Percentiles rank a stretch among this genome's conserved stretches.
phyloP scores from a whole-genome alignment of 108 stramenopile genomes.

The Nitzschia palea region DNA sequence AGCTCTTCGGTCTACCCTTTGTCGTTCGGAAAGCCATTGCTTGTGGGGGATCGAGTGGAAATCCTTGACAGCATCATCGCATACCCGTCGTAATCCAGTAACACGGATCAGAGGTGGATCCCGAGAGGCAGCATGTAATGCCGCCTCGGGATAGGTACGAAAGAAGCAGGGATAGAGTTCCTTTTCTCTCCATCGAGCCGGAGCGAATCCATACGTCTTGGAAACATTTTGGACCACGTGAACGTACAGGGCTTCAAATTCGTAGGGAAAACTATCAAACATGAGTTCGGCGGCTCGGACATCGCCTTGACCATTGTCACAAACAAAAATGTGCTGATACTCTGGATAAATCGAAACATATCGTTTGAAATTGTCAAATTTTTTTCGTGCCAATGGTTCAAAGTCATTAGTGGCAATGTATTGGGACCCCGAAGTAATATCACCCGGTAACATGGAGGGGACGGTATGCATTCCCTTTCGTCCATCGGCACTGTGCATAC shows the following conservation, averaged over 20 bases:
- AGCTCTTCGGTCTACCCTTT: slow-evolving; percentile 64
- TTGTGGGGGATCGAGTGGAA: slow-evolving; percentile 67
- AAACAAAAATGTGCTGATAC: slow-evolving; percentile 94
- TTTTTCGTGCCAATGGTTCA: slow-evolving; percentile 86
- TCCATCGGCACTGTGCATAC: slow-evolving; percentile 55
- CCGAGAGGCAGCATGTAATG: slow-evolving; percentile 85
- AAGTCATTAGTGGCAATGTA: slow-evolving; percentile 91
- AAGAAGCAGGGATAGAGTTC: slow-evolving; percentile 88
- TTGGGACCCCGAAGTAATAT: slow-evolving; percentile 88
- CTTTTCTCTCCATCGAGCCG: slow-evolving; percentile 71
- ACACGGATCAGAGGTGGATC: slow-evolving; percentile 80
- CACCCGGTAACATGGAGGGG: slow-evolving; percentile 94
- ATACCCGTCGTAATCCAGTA: slow-evolving; percentile 72
- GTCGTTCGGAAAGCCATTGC: slow-evolving; percentile 73
- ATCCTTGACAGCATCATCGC: slow-evolving; percentile 81
- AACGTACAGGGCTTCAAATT: slow-evolving; percentile 88
- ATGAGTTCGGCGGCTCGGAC: slow-evolving; percentile 96
- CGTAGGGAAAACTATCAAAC: slow-evolving; percentile 81
- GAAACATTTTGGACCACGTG: slow-evolving; percentile 81
- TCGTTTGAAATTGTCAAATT: slow-evolving; percentile 93
- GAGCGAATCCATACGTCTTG: slow-evolving; percentile 77
- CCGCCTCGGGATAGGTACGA: slow-evolving; percentile 91
- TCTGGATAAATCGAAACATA: slow-evolving; percentile 96
- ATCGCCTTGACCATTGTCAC: slow-evolving; percentile 99
- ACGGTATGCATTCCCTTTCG: slow-evolving; percentile 92